Evolutionary conservation across 495 filamentous ascomycete genomes (phyloP).

Genomic region (Xylaria bambusicola): DNA sequence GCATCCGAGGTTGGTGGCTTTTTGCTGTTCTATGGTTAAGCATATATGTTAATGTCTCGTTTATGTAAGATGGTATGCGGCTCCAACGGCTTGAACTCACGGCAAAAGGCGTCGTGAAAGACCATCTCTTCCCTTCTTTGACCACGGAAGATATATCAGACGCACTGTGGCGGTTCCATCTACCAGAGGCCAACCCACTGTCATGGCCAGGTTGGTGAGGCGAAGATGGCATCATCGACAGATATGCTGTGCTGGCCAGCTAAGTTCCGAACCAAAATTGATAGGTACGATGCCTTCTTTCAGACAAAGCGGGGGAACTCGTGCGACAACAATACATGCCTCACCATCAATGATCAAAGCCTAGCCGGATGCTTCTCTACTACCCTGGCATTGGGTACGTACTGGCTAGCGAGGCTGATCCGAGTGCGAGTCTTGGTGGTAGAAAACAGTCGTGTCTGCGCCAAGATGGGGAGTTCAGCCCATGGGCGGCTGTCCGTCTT

Average conservation of each 20-base stretch:
- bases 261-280: not conserved
- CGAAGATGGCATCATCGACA: constrained; percentile 1
- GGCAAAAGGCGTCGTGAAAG: constrained; percentile 3
- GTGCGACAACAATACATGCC: not conserved
- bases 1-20: constrained; percentile 2
- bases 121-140: constrained; percentile 13
- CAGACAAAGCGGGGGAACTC: too few species aligned
- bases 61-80: not conserved
- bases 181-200: not conserved
- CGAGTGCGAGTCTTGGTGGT: not conserved
- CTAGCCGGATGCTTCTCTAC: not conserved
- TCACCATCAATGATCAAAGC: not conserved
- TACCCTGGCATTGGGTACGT: not conserved
- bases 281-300: not conserved
- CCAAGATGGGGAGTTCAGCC: constrained; percentile 1
- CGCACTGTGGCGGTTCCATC: constrained; percentile 9
- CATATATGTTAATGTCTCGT: not conserved
- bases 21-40: not conserved
- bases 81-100: not conserved
- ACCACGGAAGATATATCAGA: constrained; percentile 5
- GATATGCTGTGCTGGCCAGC: not conserved
- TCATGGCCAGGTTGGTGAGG: not conserved
- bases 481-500: constrained; percentile 2
- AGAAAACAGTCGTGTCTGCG: not conserved
- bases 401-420: not conserved